Evolutionary conservation across 495 filamentous ascomycete genomes (phyloP).

Genomic region (Neurospora sp.): DNA sequence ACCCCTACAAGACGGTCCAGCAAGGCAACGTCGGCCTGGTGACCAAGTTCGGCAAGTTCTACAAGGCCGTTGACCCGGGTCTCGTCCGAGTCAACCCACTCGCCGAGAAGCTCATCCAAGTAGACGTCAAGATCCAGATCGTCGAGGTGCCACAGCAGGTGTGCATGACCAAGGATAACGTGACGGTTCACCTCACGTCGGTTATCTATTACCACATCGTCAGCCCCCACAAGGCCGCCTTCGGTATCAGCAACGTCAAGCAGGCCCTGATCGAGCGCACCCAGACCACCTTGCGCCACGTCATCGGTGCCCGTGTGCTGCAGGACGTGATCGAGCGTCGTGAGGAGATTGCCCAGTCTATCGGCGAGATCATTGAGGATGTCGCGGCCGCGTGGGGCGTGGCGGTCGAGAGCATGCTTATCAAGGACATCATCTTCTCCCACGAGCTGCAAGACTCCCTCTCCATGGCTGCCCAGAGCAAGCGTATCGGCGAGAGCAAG

Average conservation of each 20-base stretch:
- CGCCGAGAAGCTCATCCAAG: slow-evolving; percentile 75
- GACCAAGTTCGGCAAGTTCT: slow-evolving; percentile 93
- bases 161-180: slow-evolving; percentile 99
- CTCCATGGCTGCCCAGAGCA: slow-evolving; percentile 99
- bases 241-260: slow-evolving; percentile 89
- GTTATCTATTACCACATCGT: slow-evolving; percentile 99
- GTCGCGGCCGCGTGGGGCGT: slow-evolving; percentile 93
- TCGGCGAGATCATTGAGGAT: slow-evolving; percentile 95
- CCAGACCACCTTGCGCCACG: slow-evolving; percentile 94
- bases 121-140: slow-evolving; percentile 99
- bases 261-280: slow-evolving; percentile 95
- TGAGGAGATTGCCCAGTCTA: slow-evolving; percentile 89
- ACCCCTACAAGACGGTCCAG: slow-evolving; percentile 88
- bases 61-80: slow-evolving; percentile 92
- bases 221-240: slow-evolving; percentile 92
- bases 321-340: slow-evolving; percentile 99
- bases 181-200: slow-evolving; percentile 82
- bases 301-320: slow-evolving; percentile 89
- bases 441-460: slow-evolving; percentile 94
- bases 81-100: slow-evolving; percentile 98
- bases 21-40: slow-evolving; percentile 94
- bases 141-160: slow-evolving; percentile 92
- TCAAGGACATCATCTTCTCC: slow-evolving; percentile 99
- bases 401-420: slow-evolving; percentile 93
- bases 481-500: slow-evolving; percentile 97